Evolutionary conservation across 306 rosid genomes (phyloP), one percentile per base, ranked within the genome.

Genomic region (Ormosia semicastrata): DNA sequence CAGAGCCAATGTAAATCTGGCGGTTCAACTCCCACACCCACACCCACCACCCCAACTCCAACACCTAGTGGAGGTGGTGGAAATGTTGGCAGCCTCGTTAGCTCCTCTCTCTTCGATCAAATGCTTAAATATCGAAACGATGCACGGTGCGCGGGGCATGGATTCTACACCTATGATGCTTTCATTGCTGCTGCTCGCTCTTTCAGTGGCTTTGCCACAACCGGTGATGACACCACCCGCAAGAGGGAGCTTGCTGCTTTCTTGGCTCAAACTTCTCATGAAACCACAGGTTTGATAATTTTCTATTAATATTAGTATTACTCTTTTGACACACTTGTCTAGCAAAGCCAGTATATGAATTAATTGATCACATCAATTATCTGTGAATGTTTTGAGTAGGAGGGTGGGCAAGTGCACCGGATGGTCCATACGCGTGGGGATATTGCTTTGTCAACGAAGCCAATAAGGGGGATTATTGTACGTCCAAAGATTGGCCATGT

Each of bases 181-280:
- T 92, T 92, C 77, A 71, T 92, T 24, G 34, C 83, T 1, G 97
- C 94, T 1, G 88, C 91, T 24, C 72, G 66, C n/a, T 77, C 87
- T 10, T 88, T 88, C 50, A 43, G 43, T 8, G 85, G 36, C 34
- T 92, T 92, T 44, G 94, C 85, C 6, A 85, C 90, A 0, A 87
- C 91, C 11, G 94, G 97, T 3, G 87, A 92, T 54, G 84, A 76
- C 7, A 54, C 66, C 36, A 86, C 89, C 1, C 76, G 79, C 1
- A 87, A 90, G 79, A 90, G 60, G 75, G 94, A 92, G 71, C 70
- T 92, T 2, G 93, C 97, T 41, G 94, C 97, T 84, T 92, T 90
- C 88, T 87, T 90, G 12, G 94, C 77, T 30, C 94, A 92, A 88
- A 92, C 94, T 37, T 92, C 97, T 39, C 97, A 90, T 63, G 97